These are phyloP conservation scores for Cladophialophora immunda DNA, from an alignment of 2,329 filamentous ascomycete genomes.

Conservation along the genomic window DNA sequence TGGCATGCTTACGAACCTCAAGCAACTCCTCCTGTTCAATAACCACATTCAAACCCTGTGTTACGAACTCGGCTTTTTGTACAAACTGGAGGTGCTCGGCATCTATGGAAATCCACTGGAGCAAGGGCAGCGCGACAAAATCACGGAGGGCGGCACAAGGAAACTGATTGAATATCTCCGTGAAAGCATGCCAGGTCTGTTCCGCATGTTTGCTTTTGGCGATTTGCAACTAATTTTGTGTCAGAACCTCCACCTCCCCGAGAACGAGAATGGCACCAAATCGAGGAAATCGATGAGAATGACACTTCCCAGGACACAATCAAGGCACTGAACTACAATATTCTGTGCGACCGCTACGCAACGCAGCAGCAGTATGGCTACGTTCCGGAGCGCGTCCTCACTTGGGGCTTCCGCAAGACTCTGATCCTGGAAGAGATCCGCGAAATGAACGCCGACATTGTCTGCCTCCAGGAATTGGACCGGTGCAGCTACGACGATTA, in stretches of 20 bases:
- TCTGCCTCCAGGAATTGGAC: conserved; percentile 94
- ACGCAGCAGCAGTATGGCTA: conserved; percentile 88
- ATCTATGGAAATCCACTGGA: conserved; percentile 91
- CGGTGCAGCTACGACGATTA: conserved; percentile 90
- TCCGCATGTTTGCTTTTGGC: conserved; percentile 36
- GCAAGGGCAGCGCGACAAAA: conserved; percentile 76
- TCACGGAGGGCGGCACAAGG: conserved; percentile 87
- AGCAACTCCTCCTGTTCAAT: conserved; percentile 85
- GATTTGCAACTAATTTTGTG: conserved; percentile 30
- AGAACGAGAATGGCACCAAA: conserved; percentile 78
- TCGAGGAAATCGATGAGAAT: conserved; percentile 67
- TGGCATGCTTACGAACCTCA: conserved; percentile 94
- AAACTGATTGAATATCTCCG: conserved; percentile 82
- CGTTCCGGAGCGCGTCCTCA: conserved; percentile 79
- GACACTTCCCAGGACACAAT: conserved; percentile 69
- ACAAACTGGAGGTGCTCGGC: conserved; percentile 86
- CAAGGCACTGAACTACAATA: conserved; percentile 92
- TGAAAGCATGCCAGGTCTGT: conserved; percentile 84
- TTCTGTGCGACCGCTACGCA: conserved; percentile 91
- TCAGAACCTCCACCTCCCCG: conserved; percentile 79
- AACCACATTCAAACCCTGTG: conserved; percentile 82
- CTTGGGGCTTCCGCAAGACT: conserved; percentile 86
- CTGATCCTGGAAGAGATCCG: conserved; percentile 85
- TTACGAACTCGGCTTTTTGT: conserved; percentile 86
- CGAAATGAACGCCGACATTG: conserved; percentile 81